Evolutionary conservation across 495 filamentous ascomycete species (phyloP).

Genomic region (Articulospora tetracladia): DNA sequence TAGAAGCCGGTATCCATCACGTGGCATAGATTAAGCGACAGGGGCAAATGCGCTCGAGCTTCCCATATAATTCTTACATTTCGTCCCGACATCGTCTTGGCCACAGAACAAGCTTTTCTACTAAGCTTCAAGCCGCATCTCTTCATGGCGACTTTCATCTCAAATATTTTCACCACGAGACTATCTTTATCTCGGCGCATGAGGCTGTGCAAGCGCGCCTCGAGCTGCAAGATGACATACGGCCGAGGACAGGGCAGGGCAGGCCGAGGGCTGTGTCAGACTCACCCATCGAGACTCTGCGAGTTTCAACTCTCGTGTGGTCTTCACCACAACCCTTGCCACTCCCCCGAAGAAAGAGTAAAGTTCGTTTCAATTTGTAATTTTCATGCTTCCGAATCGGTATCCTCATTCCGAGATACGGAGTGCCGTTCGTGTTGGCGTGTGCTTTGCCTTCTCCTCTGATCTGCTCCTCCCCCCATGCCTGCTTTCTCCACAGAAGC

Average conservation of each 20-base stretch:
- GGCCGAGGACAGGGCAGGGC: neutral
- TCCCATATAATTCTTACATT: neutral
- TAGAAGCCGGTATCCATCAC: neutral
- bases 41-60: neutral
- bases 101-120: neutral
- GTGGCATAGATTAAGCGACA: neutral
- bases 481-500: neutral
- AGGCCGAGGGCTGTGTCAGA: constrained; percentile 13
- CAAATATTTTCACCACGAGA: too few relatives aligned
- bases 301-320: constrained; percentile 14
- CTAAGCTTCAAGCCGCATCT: neutral
- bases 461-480: neutral
- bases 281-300: constrained; percentile 7
- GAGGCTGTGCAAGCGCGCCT: neutral
- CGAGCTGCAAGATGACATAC: neutral
- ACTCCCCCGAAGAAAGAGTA: neutral
- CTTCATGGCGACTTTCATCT: neutral
- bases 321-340: constrained; percentile 4
- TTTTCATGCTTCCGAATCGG: neutral
- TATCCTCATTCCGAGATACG: neutral
- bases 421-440: neutral
- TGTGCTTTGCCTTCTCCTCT: neutral
- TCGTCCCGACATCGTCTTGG: neutral
- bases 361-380: constrained; percentile 6
- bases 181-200: neutral